Evolutionary conservation across 306 rosid species (phyloP).

Genomic region (Rosa rugosa): DNA sequence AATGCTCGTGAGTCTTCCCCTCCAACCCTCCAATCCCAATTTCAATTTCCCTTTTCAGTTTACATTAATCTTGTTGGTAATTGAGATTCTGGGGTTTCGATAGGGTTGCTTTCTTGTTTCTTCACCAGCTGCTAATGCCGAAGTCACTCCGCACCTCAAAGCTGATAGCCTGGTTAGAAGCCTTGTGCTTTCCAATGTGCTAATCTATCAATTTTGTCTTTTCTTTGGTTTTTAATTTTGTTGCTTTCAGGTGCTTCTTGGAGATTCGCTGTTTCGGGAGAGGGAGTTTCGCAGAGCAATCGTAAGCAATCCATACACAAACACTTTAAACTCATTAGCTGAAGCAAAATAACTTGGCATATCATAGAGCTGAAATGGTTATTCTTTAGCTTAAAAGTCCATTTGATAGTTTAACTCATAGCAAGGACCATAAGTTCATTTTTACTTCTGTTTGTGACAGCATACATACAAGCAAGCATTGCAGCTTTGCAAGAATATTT

Average conservation of each 20-base stretch:
- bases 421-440: neutral
- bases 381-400: neutral
- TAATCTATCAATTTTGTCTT: too few relatives aligned
- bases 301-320: conserved; percentile 42
- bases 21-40: neutral
- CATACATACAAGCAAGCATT: conserved; percentile 86
- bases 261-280: conserved; percentile 73
- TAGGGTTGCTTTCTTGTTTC: conserved; percentile 97
- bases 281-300: conserved; percentile 90
- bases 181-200: neutral
- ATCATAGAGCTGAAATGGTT: neutral
- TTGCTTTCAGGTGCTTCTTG: conserved; percentile 66
- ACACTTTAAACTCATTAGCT: too few relatives aligned
- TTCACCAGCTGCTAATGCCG: conserved; percentile 83
- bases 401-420: neutral
- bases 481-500: conserved; percentile 73
- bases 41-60: neutral
- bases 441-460: conserved; percentile 40
- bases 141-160: conserved; percentile 70
- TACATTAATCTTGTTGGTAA: neutral
- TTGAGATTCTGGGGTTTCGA: neutral
- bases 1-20: conserved; percentile 61
- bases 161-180: conserved; percentile 79
- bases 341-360: neutral
- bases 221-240: neutral